A percentile compares a stretch with the other conserved stretches of the same genome.
phyloP scores from a whole-genome alignment of 345 rosid genomes.

The Hibiscus trionum region DNA sequence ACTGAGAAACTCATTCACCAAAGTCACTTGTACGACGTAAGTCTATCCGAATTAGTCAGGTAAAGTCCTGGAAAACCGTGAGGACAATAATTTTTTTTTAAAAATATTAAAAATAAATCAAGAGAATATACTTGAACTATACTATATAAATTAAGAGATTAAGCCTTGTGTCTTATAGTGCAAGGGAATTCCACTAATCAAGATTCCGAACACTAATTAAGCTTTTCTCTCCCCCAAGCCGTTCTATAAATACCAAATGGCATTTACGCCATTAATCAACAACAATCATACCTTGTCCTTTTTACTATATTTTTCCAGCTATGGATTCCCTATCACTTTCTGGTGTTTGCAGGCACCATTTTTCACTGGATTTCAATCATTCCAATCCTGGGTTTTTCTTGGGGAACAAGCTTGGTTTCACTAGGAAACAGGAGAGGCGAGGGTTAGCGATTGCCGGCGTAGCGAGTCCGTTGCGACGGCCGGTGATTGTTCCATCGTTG shows the following conservation, averaged over 20 bases:
- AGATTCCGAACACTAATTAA: constrained; percentile 37
- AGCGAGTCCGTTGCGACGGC: background rate
- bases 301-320: background rate
- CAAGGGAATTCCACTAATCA: constrained; percentile 25
- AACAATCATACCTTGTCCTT: background rate
- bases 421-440: constrained; percentile 5
- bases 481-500: background rate
- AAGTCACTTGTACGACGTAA: too few relatives aligned
- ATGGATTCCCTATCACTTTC: constrained; percentile 45
- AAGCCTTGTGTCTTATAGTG: constrained; percentile 33
- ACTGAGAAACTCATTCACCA: too few relatives aligned
- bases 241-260: constrained; percentile 6
- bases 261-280: background rate
- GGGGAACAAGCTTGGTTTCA: background rate
- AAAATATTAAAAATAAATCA: too few relatives aligned
- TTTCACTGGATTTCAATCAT: constrained; percentile 20
- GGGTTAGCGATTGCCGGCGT: background rate
- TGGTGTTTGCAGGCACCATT: constrained; percentile 2
- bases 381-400: constrained; percentile 8
- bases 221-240: constrained; percentile 8
- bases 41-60: too few relatives aligned
- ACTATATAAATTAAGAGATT: background rate
- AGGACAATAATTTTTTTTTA: too few relatives aligned
- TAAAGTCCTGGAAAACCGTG: too few relatives aligned
- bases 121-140: background rate